A percentile compares a stretch with the other conserved stretches of the same genome.
Evolutionary conservation across 805 yeast species (phyloP).

Genomic region (Nakazawaea ambrosiae): DNA sequence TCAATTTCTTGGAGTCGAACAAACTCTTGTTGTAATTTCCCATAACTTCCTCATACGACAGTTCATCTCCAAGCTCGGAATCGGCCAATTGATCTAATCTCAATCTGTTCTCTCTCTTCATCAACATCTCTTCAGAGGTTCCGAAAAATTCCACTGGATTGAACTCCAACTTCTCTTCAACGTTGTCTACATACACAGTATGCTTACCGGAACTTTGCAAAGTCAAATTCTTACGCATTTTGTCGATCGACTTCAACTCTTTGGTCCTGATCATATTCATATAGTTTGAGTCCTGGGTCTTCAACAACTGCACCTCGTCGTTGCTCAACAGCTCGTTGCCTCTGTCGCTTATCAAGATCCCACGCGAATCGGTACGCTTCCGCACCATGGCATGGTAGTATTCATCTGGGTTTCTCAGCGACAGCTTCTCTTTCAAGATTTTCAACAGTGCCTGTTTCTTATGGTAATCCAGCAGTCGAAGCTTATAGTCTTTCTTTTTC

Average conservation of each 20-base stretch:
- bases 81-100: conserved; percentile 49
- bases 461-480: conserved; percentile 51
- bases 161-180: conserved; percentile 48
- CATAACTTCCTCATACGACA: conserved; percentile 18
- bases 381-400: conserved; percentile 90
- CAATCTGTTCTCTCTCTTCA: conserved; percentile 66
- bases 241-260: conserved; percentile 60
- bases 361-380: conserved; percentile 59
- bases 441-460: conserved; percentile 59
- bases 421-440: conserved; percentile 65
- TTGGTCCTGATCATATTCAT: conserved; percentile 67
- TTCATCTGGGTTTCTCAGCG: conserved; percentile 84
- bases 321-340: conserved; percentile 52
- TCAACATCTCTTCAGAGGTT: conserved; percentile 59
- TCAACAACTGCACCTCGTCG: conserved; percentile 76
- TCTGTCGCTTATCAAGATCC: conserved; percentile 61
- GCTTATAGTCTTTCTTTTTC: conserved; percentile 78
- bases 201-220: conserved; percentile 66
- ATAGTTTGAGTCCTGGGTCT: conserved; percentile 88
- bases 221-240: conserved; percentile 39
- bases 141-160: conserved; percentile 60
- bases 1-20: conserved; percentile 42
- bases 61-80: conserved; percentile 18
- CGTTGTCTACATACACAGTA: conserved; percentile 74
- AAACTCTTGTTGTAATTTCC: conserved; percentile 16